Evolutionary conservation across 495 filamentous ascomycete species (phyloP).

Genomic region (Achaetomiella virescens): DNA sequence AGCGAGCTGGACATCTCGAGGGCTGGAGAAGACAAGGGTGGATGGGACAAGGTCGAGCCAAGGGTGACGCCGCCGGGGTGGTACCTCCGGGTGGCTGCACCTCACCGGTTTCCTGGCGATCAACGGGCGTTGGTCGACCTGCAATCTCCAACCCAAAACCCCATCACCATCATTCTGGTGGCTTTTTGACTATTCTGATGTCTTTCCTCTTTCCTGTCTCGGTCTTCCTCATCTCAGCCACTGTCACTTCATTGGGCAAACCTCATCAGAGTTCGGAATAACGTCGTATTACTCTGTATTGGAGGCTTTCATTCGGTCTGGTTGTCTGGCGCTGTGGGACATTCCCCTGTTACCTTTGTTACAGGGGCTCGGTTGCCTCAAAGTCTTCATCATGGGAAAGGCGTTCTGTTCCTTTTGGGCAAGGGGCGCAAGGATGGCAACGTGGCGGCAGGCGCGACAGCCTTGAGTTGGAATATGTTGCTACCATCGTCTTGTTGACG

Average conservation of each 20-base stretch:
- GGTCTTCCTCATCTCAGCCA: background rate
- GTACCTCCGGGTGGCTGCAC: background rate
- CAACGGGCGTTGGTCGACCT: background rate
- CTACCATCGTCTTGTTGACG: background rate
- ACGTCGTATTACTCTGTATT: background rate
- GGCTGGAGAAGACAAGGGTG: background rate
- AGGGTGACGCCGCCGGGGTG: background rate
- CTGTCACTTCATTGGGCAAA: background rate
- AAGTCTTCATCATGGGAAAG: background rate
- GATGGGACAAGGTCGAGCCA: background rate
- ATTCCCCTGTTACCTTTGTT: background rate
- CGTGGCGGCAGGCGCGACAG: background rate
- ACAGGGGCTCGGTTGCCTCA: background rate
- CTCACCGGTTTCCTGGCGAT: too few species aligned
- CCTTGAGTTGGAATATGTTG: background rate
- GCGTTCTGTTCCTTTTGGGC: background rate
- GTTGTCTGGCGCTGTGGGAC: background rate
- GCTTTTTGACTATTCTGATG: background rate
- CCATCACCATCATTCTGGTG: background rate
- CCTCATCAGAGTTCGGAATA: background rate
- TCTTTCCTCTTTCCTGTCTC: slow-evolving; percentile 1
- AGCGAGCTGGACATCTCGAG: background rate
- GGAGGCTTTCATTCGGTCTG: background rate
- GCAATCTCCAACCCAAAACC: background rate
- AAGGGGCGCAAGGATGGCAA: slow-evolving; percentile 1